Base-by-base conservation (phyloP, 1,284 basidiomycete genomes). In the Coniophora puteana region DNA sequence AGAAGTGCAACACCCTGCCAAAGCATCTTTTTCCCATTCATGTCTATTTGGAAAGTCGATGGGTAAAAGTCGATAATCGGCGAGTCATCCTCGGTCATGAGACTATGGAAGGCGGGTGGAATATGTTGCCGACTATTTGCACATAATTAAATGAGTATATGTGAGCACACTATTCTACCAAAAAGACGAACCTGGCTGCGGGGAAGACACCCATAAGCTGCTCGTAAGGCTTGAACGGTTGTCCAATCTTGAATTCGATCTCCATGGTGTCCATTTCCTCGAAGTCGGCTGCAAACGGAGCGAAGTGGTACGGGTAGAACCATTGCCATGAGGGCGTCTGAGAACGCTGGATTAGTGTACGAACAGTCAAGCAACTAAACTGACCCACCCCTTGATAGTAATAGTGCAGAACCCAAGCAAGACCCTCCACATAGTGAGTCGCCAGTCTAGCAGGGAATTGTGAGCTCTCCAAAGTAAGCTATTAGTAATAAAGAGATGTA, bases 1-100 rank as follows among this genome's bases (percentile, higher is more conserved):
- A 99, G 69, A 3, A 99, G 71, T 0, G 94, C 94, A 34, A 99
- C 93, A 43, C 96, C 96, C 65, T 99, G 96, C 96, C 96, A 99
- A 2, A 89, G 77, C 94, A 99, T 98, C 67, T 91, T 93, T 68
- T 99, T 99, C 48, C 96, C 96, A 59, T 99, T 99, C 96, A 99
- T 99, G 64, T 99, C 96, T 56, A 99, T 88, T 53, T 94, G 80
- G 62, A 99, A 99, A 14, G 87, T 81, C 5, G 74, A 57, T 0
- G 96, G 96, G 63, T 98, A 98, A 68, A 98, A 99, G 59, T 99
- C 96, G 50, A 93, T 81, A 61, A 98, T 97, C 3, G 93, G 90
- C 0, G 94, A 98, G 28, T 88, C 80, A 37, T 83, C 76, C 3
- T 89, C 78, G 4, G 74, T 82, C 96, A 99, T 99, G 31, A 99